Evolutionary conservation across 1,284 basidiomycete species (phyloP).

Genomic region (Inonotus obliquus): DNA sequence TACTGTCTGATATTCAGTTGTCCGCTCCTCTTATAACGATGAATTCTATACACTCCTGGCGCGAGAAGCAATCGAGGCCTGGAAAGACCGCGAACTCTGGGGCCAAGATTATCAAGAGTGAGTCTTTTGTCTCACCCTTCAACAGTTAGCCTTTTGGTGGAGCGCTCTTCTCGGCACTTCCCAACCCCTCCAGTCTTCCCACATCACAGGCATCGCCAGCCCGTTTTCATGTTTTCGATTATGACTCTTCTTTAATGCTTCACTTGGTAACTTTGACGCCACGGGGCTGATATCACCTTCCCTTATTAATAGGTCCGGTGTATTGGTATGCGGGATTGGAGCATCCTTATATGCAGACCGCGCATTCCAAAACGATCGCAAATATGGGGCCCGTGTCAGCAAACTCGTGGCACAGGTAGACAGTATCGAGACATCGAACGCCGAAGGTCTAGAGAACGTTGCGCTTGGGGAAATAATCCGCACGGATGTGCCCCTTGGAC

Average conservation of each 20-base stretch:
- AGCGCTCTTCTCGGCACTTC: not conserved
- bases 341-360: constrained; percentile 40
- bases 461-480: constrained; percentile 35
- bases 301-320: constrained; percentile 48
- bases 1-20: constrained; percentile 39
- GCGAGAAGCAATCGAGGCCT: constrained; percentile 64
- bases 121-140: constrained; percentile 25
- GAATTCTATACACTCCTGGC: constrained; percentile 67
- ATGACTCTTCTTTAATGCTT: constrained; percentile 10
- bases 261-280: not conserved
- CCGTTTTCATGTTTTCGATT: not conserved
- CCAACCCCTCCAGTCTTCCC: not conserved
- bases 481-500: constrained; percentile 26
- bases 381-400: constrained; percentile 45
- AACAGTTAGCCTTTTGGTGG: not conserved
- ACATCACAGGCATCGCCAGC: not conserved
- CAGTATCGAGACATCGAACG: not conserved
- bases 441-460: not conserved
- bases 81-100: constrained; percentile 67
- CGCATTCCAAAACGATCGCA: constrained; percentile 55
- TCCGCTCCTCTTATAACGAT: constrained; percentile 68
- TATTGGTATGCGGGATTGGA: constrained; percentile 46
- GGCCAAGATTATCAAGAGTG: constrained; percentile 78
- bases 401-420: constrained; percentile 27
- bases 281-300: not conserved